Base-by-base conservation (phyloP, 1,139 yeast species). In the Kodamaea ohmeri region DNA sequence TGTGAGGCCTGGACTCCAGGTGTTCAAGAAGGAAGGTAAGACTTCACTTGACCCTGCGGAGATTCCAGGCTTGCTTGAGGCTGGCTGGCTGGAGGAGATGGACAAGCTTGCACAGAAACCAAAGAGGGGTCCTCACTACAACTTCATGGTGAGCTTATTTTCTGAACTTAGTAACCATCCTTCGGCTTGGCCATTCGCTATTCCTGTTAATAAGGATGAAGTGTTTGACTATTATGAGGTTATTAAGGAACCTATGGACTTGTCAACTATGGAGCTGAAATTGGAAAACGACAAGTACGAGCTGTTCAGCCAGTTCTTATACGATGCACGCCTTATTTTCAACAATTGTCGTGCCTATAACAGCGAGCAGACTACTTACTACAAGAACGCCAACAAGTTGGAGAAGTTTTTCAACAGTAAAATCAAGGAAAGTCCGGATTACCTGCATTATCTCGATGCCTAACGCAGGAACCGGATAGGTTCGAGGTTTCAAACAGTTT, bases 21-120 rank as follows among this genome's bases (percentile, higher is more conserved):
- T 77, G 17, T 92, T 92, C 63, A 74, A 75, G 51, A 80, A 77
- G 41, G 71, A 66, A 42, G 62, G 80, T 19, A 40, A 34, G 20
- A 25, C 29, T 24, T 22, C 24, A 4, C 41, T 49, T 17, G 85
- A 83, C 51, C 94, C 96, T 5, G 72, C 79, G 66, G 76, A 76
- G 16, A 86, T 90, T 9, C 97, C 97, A 0, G 97, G 97, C 0
- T 67, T 90, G 34, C 72, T 77, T 46, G 97, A 90, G 57, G 87
- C 95, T 2, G 98, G 98, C 0, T 92, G 98, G 98, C 87, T 95
- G 38, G 95, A 92, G 30, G 98, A 90, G 58, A 90, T 92, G 96
- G 99, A 92, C 60, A 92, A 87, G 49, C 67, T 94, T 45, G 97
- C 98, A 0, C 92, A 95, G 52, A 78, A 88, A 54, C 98, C 98